A percentile compares a stretch with the other conserved stretches of the same genome.
Conservation (phyloP, 1,284 basidiomycete genomes). For the Melampsora americana region DNA sequence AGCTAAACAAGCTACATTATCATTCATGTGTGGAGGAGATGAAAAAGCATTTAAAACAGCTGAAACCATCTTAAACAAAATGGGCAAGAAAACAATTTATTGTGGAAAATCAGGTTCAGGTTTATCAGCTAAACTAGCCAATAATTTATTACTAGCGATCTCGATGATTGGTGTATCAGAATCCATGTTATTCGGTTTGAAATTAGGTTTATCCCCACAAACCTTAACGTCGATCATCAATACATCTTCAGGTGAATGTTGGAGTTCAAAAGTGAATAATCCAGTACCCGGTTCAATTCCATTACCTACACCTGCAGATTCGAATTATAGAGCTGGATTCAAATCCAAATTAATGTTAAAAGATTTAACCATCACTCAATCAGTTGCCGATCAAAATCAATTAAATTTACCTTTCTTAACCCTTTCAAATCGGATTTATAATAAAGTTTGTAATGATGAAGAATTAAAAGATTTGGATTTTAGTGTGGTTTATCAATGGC, state of each 20-base stretch:
- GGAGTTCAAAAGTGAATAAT: slow-evolving; percentile 40
- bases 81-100: slow-evolving; percentile 77
- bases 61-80: slow-evolving; percentile 60
- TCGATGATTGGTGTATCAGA: slow-evolving; percentile 59
- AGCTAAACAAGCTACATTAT: slow-evolving; percentile 76
- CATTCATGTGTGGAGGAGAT: slow-evolving; percentile 82
- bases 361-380: slow-evolving; percentile 18
- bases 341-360: slow-evolving; percentile 32
- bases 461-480: slow-evolving; percentile 17
- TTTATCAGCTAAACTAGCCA: slow-evolving; percentile 80
- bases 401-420: slow-evolving; percentile 17
- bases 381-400: not conserved
- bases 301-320: slow-evolving; percentile 18
- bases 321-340: slow-evolving; percentile 31
- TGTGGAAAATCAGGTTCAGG: slow-evolving; percentile 84
- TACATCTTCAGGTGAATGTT: slow-evolving; percentile 65
- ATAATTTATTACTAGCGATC: slow-evolving; percentile 61
- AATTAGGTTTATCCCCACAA: slow-evolving; percentile 69
- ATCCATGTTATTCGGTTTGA: slow-evolving; percentile 77
- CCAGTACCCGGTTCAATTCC: slow-evolving; percentile 18
- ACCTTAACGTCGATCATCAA: slow-evolving; percentile 76
- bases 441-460: not conserved
- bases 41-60: slow-evolving; percentile 63
- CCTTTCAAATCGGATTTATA: slow-evolving; percentile 8
- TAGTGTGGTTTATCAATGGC: slow-evolving; percentile 42